Evolutionary conservation across 148 eudicot species (phyloP), one percentile per base, ranked within the genome.

Genomic region (Polygonum maritimum): DNA sequence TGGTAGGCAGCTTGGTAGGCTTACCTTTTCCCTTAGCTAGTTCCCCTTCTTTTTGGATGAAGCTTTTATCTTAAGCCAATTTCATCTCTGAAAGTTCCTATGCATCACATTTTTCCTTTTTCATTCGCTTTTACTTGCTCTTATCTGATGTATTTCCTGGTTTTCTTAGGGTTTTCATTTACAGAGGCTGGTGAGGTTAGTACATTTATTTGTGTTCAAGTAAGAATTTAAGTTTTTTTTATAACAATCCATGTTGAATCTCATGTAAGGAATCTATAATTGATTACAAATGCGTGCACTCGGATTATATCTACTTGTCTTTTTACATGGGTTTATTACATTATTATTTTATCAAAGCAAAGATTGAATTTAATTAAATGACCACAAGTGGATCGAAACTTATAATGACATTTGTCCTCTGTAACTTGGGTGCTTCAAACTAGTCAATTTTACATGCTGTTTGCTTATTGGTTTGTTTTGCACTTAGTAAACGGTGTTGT

Each of bases 121-220:
- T 33, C 31, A 62, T 62, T 26, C n/a, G 7, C 51, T 35, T 73
- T 76, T 14, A n/a, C 62, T 41, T 41, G 73, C 36, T 81, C 52
- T 19, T 71, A 74, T 77, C 75, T 57, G 52, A 40, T 58, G 58
- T 16, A 49, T 57, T 82, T 78, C 49, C 74, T 81, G 49, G 44
- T 33, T 79, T 67, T 60, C 21, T 74, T 81, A 94, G 98, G 93
- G 87, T 95, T 57, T 95, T 92, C 80, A 80, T 87, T 71, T 92
- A 94, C 81, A 80, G 75, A 84, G 90, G 83, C 62, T 90, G n/a
- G n/a, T n/a, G n/a, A n/a, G n/a, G n/a, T n/a, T n/a, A n/a, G 31
- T 26, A 26, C 1, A 26, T 26, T 26, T 26, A 26, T 26, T 2
- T 39, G 7, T 4, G 47, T 44, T 44, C 47, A 44, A 44, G 47